Percentiles rank a stretch among this genome's conserved stretches.
phyloP scores from a whole-genome alignment of 305 asterid genomes.

The Fraxinus sp. region DNA sequence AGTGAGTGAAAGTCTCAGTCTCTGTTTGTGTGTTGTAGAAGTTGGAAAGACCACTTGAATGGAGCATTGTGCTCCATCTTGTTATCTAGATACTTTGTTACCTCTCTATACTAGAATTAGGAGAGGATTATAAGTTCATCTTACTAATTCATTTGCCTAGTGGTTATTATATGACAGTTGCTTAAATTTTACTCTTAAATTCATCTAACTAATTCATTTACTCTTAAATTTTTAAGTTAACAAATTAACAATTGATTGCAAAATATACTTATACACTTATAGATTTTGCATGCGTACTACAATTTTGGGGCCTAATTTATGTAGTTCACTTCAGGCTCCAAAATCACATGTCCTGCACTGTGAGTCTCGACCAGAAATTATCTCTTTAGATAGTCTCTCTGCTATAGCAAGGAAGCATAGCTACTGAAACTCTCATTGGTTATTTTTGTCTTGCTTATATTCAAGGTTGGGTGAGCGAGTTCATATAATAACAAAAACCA shows the following conservation, averaged over 20 bases:
- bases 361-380: neutral
- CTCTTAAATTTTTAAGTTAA: neutral
- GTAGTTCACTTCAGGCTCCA: neutral
- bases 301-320: neutral
- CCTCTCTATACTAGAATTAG: neutral
- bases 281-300: neutral
- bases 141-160: neutral
- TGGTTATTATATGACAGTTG: neutral
- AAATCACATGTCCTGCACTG: neutral
- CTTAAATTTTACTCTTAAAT: neutral
- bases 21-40: neutral
- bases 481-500: neutral
- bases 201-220: neutral
- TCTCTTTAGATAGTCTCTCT: neutral
- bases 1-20: neutral
- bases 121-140: constrained; percentile 2
- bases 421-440: neutral
- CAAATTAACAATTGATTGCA: neutral
- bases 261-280: neutral
- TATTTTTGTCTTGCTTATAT: neutral
- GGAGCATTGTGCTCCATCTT: neutral
- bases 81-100: constrained; percentile 9
- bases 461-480: neutral
- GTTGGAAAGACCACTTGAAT: constrained; percentile 1
- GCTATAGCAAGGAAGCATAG: neutral